These are phyloP conservation scores for Clausena lansium DNA, from an alignment of 345 rosid genomes.

Conservation along the genomic window DNA sequence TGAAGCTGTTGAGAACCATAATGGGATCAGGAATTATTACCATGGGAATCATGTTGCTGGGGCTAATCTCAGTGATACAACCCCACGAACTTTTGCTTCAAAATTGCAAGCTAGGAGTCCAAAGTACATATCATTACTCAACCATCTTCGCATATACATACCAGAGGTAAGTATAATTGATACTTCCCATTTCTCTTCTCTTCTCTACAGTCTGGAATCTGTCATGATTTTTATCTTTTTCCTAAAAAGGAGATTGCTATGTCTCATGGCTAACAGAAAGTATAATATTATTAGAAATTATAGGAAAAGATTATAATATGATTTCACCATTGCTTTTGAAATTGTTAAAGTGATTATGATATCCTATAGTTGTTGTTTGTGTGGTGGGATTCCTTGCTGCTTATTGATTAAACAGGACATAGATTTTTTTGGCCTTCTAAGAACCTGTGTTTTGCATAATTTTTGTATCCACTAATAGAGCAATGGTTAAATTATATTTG, in stretches of 20 bases:
- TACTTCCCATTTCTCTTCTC: not conserved
- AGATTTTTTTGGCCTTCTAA: not conserved
- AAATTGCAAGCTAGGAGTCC: conserved; percentile 98
- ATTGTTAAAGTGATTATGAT: not conserved
- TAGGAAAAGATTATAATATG: not conserved
- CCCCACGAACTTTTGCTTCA: conserved; percentile 92
- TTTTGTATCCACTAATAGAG: not conserved
- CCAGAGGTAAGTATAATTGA: conserved; percentile 72
- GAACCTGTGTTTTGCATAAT: not conserved
- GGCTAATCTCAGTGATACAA: conserved; percentile 72
- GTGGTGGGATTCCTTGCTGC: not conserved
- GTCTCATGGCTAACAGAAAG: not conserved
- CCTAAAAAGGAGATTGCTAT: not conserved
- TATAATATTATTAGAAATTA: not conserved
- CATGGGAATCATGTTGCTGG: conserved; percentile 96
- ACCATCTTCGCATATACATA: conserved; percentile 93
- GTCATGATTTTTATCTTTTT: conserved; percentile 6
- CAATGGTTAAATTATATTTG: not conserved
- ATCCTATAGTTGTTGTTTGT: not conserved
- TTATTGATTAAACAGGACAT: not conserved
- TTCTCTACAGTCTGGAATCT: not conserved
- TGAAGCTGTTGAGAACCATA: conserved; percentile 93
- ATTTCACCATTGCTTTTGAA: not conserved
- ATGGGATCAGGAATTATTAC: conserved; percentile 82
- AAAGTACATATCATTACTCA: conserved; percentile 96